Evolutionary conservation across 331 rosid species (phyloP).

Genomic region (Erythrophleum ivorense): DNA sequence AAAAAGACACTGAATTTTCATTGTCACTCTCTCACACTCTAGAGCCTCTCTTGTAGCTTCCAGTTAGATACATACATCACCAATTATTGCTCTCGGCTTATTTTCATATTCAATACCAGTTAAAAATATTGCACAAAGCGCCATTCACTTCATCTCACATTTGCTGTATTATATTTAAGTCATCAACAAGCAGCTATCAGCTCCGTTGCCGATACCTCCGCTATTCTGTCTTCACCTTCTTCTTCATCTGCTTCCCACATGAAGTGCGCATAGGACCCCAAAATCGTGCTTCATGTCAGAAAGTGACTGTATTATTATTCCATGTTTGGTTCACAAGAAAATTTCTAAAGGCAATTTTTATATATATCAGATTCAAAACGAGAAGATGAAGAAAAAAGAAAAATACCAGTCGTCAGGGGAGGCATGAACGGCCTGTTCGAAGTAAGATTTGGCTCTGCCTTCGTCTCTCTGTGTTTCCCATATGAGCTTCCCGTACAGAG

Average conservation of each 20-base stretch:
- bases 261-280: slow-evolving; percentile 81
- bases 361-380: neutral
- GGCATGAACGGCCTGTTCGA: slow-evolving; percentile 67
- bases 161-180: neutral
- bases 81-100: slow-evolving; percentile 8
- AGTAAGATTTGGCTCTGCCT: slow-evolving; percentile 60
- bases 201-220: neutral
- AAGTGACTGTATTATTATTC: neutral
- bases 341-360: neutral
- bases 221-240: slow-evolving; percentile 38
- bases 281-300: slow-evolving; percentile 54
- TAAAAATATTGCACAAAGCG: slow-evolving; percentile 13
- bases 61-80: slow-evolving; percentile 25
- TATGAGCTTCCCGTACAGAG: slow-evolving; percentile 68
- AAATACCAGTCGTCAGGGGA: slow-evolving; percentile 79
- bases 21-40: slow-evolving; percentile 32
- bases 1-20: slow-evolving; percentile 28
- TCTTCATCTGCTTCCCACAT: slow-evolving; percentile 84
- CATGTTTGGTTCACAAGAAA: neutral
- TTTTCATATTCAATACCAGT: slow-evolving; percentile 28
- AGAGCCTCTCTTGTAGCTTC: slow-evolving; percentile 35
- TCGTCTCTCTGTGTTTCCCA: slow-evolving; percentile 81
- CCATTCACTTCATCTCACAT: neutral
- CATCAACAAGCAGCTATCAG: neutral
- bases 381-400: neutral